phyloP scores from a whole-genome alignment of 2,329 filamentous ascomycete genomes.

The Reticulascus tulasneorum region DNA sequence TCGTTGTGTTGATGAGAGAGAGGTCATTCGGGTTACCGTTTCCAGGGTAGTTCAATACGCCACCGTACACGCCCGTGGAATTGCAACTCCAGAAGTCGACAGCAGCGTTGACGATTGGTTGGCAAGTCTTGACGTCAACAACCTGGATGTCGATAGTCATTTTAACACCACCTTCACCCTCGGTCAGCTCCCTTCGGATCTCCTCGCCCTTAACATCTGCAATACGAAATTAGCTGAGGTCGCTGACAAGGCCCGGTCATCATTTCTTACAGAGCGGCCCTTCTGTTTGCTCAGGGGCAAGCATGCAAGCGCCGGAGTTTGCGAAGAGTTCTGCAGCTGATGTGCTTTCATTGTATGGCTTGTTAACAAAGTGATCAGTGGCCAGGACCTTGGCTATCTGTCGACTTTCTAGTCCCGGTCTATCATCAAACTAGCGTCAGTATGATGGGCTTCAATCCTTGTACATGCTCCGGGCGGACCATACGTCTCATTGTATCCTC shows the following conservation, averaged over 20 bases:
- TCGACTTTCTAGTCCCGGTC: conserved; percentile 24
- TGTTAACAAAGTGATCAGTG: conserved; percentile 32
- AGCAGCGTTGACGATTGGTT: conserved; percentile 13
- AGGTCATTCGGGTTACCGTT: conserved; percentile 40
- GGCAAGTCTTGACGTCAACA: conserved; percentile 16
- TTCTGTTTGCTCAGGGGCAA: conserved; percentile 46
- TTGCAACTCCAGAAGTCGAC: conserved; percentile 20
- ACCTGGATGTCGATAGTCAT: conserved; percentile 17
- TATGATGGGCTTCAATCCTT: not conserved
- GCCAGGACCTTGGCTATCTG: conserved; percentile 27
- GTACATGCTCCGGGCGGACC: not conserved
- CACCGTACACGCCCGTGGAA: conserved; percentile 33
- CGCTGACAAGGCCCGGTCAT: not conserved
- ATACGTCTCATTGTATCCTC: not conserved
- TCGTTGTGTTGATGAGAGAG: conserved; percentile 25
- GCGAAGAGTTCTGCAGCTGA: conserved; percentile 31
- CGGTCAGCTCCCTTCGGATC: conserved; percentile 14
- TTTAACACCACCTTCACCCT: conserved; percentile 15
- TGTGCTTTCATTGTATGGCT: conserved; percentile 25
- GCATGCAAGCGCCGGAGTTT: conserved; percentile 38
- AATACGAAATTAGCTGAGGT: not conserved
- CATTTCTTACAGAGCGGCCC: conserved; percentile 38
- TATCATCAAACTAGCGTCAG: no score
- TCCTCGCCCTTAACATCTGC: conserved; percentile 15
- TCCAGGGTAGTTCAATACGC: conserved; percentile 25